Evolutionary conservation across 176 grass and related monocot genomes (phyloP).

Genomic region (Oryza glumipatula): DNA sequence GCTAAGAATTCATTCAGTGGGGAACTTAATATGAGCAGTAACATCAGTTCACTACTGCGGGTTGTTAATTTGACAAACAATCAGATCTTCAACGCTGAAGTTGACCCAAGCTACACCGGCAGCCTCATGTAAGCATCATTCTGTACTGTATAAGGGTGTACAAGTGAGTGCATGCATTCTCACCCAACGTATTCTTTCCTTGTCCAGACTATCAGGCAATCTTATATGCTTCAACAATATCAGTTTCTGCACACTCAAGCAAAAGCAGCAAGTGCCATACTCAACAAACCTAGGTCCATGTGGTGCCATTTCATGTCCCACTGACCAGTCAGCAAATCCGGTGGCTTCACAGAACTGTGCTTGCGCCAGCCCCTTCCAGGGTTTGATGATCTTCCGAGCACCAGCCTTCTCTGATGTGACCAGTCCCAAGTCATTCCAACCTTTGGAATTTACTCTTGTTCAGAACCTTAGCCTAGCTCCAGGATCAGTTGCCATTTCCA

Average conservation of each 20-base stretch:
- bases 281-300: slow-evolving; percentile 43
- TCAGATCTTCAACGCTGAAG: neutral
- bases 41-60: slow-evolving; percentile 41
- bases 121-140: slow-evolving; percentile 55
- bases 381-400: slow-evolving; percentile 55
- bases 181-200: slow-evolving; percentile 17
- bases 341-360: slow-evolving; percentile 46
- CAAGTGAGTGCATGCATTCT: neutral
- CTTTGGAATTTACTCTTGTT: slow-evolving; percentile 37
- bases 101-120: slow-evolving; percentile 37
- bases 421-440: slow-evolving; percentile 36
- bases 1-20: slow-evolving; percentile 49
- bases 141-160: slow-evolving; percentile 10
- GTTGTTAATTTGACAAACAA: slow-evolving; percentile 71
- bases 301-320: slow-evolving; percentile 38
- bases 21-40: slow-evolving; percentile 41
- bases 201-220: slow-evolving; percentile 56
- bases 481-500: slow-evolving; percentile 50
- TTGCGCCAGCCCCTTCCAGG: slow-evolving; percentile 52
- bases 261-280: slow-evolving; percentile 45
- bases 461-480: slow-evolving; percentile 36
- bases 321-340: slow-evolving; percentile 47
- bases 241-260: slow-evolving; percentile 27
- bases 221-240: slow-evolving; percentile 34
- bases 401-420: slow-evolving; percentile 48